Conservation (phyloP, 495 filamentous ascomycete genomes). For the Copromyces sp. region DNA sequence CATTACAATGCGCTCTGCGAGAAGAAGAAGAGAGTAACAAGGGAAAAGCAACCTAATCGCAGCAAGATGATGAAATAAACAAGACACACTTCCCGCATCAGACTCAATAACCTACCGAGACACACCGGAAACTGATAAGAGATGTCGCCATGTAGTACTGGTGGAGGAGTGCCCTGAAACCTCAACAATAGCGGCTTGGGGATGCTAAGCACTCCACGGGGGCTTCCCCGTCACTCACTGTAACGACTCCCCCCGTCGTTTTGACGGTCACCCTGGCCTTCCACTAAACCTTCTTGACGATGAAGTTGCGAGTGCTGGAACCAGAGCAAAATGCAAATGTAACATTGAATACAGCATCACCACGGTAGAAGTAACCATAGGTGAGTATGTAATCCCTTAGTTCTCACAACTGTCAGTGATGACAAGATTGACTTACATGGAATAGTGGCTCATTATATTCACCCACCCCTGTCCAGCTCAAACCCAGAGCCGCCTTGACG, state of each 20-base stretch:
- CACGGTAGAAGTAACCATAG: neutral
- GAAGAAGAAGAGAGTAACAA: neutral
- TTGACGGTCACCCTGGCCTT: neutral
- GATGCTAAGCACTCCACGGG: neutral
- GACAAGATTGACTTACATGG: neutral
- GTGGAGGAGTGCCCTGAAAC: neutral
- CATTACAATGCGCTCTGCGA: neutral
- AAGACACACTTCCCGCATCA: neutral
- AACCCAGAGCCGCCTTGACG: slow-evolving; percentile 20
- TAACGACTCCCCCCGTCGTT: neutral
- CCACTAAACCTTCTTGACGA: neutral
- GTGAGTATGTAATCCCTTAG: neutral
- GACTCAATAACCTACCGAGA: neutral
- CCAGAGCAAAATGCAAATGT: neutral
- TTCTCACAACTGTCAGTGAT: neutral
- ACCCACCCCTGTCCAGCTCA: slow-evolving; percentile 24
- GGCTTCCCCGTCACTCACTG: neutral
- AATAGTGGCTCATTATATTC: neutral
- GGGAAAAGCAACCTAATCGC: neutral
- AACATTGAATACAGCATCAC: neutral
- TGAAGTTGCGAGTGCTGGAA: neutral
- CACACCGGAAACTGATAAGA: neutral
- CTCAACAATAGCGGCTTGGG: neutral
- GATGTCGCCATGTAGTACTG: neutral
- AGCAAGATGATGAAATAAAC: neutral